phyloP scores from a whole-genome alignment of 129 eudicot genomes.

The Dittrichia graveolens region DNA sequence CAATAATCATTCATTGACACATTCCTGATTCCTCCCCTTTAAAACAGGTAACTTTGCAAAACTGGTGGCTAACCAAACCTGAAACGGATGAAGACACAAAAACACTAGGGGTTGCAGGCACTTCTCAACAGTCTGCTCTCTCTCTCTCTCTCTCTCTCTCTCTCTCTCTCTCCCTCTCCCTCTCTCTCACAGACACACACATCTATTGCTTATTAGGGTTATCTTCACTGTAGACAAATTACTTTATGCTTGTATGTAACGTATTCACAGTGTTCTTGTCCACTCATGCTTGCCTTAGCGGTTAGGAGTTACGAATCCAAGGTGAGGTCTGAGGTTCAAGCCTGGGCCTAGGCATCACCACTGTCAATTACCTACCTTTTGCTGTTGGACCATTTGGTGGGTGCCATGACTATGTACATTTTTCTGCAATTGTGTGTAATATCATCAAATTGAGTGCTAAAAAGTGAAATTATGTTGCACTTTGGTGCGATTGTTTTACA shows the following conservation, averaged over 20 bases:
- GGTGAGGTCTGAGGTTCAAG: too few relatives aligned
- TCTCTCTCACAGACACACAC: neutral
- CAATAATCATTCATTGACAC: neutral
- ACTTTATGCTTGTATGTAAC: neutral
- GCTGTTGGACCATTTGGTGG: too few relatives aligned
- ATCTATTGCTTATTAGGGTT: neutral
- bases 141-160: neutral
- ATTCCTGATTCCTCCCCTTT: neutral
- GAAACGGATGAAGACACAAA: slow-evolving; percentile 30
- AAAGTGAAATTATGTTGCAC: too few relatives aligned
- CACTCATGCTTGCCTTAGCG: too few relatives aligned
- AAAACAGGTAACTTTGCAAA: slow-evolving; percentile 50
- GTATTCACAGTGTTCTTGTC: neutral
- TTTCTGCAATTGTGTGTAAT: too few relatives aligned
- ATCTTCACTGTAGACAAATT: too few relatives aligned
- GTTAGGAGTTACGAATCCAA: too few relatives aligned
- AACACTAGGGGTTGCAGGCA: slow-evolving; percentile 59
- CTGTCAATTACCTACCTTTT: too few relatives aligned
- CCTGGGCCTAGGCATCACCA: too few relatives aligned
- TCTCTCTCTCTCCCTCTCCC: neutral
- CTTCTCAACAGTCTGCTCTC: slow-evolving; percentile 21
- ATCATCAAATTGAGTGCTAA: too few relatives aligned
- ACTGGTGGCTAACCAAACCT: slow-evolving; percentile 71
- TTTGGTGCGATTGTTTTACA: too few relatives aligned
- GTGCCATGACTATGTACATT: too few relatives aligned